These are phyloP conservation scores for Hanseniaspora clermontiae DNA, from an alignment of 805 yeast genomes.

Conservation along the genomic window DNA sequence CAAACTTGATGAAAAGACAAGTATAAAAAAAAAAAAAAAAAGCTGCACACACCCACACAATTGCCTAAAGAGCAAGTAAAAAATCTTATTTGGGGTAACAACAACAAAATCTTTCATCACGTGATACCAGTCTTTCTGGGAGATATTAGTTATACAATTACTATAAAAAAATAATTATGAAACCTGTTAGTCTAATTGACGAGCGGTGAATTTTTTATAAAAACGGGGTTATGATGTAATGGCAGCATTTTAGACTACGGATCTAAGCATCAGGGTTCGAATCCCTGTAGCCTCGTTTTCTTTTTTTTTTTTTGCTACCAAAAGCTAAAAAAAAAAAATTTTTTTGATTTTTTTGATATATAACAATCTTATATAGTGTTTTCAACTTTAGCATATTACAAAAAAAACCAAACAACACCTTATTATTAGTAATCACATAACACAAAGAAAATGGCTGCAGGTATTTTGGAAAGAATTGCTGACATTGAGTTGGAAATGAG, in stretches of 20 bases:
- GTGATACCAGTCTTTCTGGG: too few relatives aligned
- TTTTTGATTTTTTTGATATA: background rate
- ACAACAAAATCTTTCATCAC: too few relatives aligned
- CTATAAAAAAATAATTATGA: slow-evolving; percentile 5
- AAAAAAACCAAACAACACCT: too few relatives aligned
- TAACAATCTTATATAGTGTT: too few relatives aligned
- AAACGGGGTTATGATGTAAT: slow-evolving; percentile 13
- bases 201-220: background rate
- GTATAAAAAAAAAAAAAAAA: too few relatives aligned
- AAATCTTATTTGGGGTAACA: too few relatives aligned
- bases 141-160: too few relatives aligned
- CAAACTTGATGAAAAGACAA: too few relatives aligned
- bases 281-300: slow-evolving; percentile 14
- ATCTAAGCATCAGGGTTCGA: slow-evolving; percentile 14
- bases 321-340: background rate
- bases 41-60: too few relatives aligned
- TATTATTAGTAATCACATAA: too few relatives aligned
- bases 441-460: slow-evolving; percentile 20
- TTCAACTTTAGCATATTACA: too few relatives aligned
- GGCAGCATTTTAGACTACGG: slow-evolving; percentile 15
- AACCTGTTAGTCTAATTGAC: slow-evolving; percentile 4
- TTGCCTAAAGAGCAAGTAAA: too few relatives aligned
- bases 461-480: slow-evolving; percentile 55
- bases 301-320: background rate
- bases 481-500: slow-evolving; percentile 88